These are phyloP conservation scores for Aureobasidium lini DNA, from an alignment of 2,329 filamentous ascomycete species.

Conservation along the genomic window DNA sequence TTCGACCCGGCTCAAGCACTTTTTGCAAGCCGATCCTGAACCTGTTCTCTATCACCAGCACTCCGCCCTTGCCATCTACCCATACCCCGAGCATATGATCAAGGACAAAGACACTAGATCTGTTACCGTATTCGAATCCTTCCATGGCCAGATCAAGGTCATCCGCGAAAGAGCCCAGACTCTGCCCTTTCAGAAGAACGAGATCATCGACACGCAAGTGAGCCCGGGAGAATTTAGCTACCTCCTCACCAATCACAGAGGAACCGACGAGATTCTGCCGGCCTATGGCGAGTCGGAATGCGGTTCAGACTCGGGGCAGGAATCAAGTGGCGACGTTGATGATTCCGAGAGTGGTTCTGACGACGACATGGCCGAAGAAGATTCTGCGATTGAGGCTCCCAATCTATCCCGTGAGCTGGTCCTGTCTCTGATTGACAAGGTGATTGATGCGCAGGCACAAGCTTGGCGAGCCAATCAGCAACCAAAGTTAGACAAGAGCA, in stretches of 20 bases:
- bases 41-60: slow-evolving; percentile 16
- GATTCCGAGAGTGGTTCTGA: slow-evolving; percentile 24
- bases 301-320: not conserved
- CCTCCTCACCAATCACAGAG: slow-evolving; percentile 21
- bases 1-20: slow-evolving; percentile 22
- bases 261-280: not conserved
- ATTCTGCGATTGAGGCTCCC: not conserved
- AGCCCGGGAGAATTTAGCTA: slow-evolving; percentile 19
- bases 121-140: slow-evolving; percentile 24
- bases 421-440: slow-evolving; percentile 43
- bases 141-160: slow-evolving; percentile 18
- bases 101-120: slow-evolving; percentile 17
- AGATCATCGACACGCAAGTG: not conserved
- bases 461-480: slow-evolving; percentile 55
- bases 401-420: not conserved
- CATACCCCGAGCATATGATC: slow-evolving; percentile 22
- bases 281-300: slow-evolving; percentile 47
- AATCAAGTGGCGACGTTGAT: slow-evolving; percentile 12
- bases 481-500: slow-evolving; percentile 47
- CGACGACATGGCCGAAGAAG: slow-evolving; percentile 33
- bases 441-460: slow-evolving; percentile 43
- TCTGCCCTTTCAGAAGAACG: not conserved
- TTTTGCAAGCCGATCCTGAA: not conserved
- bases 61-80: slow-evolving; percentile 23
- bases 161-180: slow-evolving; percentile 23